These are phyloP conservation scores for Colletotrichum tofieldiae DNA, from an alignment of 2,329 filamentous ascomycete species.

Conservation along the genomic window DNA sequence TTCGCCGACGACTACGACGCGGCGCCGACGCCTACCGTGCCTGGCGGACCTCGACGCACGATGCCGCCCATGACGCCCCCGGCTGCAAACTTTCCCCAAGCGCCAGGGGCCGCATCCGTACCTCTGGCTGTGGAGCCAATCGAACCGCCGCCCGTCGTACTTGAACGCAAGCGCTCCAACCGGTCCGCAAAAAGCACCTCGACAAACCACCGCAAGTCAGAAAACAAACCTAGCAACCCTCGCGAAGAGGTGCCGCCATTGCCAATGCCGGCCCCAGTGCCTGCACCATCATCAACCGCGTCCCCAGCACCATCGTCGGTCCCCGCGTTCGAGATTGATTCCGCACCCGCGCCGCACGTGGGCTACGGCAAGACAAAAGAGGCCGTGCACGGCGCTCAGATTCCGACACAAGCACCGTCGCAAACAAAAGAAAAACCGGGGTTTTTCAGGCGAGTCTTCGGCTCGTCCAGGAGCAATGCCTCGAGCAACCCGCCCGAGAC, in stretches of 20 bases:
- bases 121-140: constrained; percentile 25
- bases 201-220: constrained; percentile 29
- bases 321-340: constrained; percentile 60
- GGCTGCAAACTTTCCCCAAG: constrained; percentile 41
- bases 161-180: constrained; percentile 35
- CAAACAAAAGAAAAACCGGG: constrained; percentile 80
- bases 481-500: constrained; percentile 44
- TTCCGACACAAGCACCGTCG: constrained; percentile 65
- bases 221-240: constrained; percentile 18
- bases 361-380: constrained; percentile 74
- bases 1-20: constrained; percentile 78
- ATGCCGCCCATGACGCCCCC: constrained; percentile 25
- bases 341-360: constrained; percentile 71
- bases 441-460: constrained; percentile 95
- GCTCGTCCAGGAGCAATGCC: constrained; percentile 72
- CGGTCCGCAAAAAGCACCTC: constrained; percentile 34
- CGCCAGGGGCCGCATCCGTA: constrained; percentile 16
- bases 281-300: constrained; percentile 45
- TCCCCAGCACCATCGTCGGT: constrained; percentile 55
- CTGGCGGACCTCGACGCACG: constrained; percentile 78
- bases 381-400: constrained; percentile 63
- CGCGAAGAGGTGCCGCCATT: constrained; percentile 15
- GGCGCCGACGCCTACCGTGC: constrained; percentile 88
- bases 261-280: constrained; percentile 43
- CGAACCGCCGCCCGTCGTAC: constrained; percentile 26